phyloP scores from a whole-genome alignment of 352 stramenopile species.

The Phytophthora cactorum region DNA sequence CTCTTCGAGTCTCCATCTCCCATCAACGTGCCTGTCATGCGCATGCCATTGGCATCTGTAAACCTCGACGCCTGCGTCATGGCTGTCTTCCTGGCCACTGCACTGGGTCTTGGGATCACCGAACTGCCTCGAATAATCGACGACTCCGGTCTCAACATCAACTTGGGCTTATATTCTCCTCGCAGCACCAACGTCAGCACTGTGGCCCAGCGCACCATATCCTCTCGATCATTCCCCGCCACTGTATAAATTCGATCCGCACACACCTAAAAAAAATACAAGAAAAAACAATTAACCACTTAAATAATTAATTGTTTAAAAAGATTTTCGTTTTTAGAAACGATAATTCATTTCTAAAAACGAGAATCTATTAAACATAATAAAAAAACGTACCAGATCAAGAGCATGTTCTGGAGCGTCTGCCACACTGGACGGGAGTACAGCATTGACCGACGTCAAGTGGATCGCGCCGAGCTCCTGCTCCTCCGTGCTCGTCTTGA shows the following conservation, averaged over 20 bases:
- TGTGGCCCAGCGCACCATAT: conserved; percentile 91
- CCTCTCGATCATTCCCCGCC: conserved; percentile 82
- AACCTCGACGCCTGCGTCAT: conserved; percentile 71
- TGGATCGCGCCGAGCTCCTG: conserved; percentile 90
- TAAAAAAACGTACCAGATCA: conserved; percentile 59
- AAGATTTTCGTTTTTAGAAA: neutral
- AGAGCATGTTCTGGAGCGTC: conserved; percentile 86
- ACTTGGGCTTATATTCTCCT: conserved; percentile 85
- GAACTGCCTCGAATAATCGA: conserved; percentile 89
- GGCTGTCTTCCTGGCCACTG: conserved; percentile 72
- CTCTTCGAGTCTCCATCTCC: conserved; percentile 51
- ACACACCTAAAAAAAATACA: conserved; percentile 62
- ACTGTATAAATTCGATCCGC: conserved; percentile 90
- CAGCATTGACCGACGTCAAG: conserved; percentile 85
- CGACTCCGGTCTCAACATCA: conserved; percentile 88
- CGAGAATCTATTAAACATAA: neutral
- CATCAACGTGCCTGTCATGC: conserved; percentile 70
- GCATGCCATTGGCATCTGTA: conserved; percentile 82
- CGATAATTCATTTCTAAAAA: neutral
- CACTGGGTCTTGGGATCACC: conserved; percentile 76
- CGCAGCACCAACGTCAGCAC: conserved; percentile 85
- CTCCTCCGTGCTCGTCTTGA: conserved; percentile 88
- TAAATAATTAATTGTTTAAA: neutral
- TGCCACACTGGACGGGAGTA: conserved; percentile 88
- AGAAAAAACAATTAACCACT: conserved; percentile 6